A percentile compares a stretch with the other conserved stretches of the same genome.
Conservation (phyloP, 1,284 basidiomycete genomes). For the Ganoderma meredithae region DNA sequence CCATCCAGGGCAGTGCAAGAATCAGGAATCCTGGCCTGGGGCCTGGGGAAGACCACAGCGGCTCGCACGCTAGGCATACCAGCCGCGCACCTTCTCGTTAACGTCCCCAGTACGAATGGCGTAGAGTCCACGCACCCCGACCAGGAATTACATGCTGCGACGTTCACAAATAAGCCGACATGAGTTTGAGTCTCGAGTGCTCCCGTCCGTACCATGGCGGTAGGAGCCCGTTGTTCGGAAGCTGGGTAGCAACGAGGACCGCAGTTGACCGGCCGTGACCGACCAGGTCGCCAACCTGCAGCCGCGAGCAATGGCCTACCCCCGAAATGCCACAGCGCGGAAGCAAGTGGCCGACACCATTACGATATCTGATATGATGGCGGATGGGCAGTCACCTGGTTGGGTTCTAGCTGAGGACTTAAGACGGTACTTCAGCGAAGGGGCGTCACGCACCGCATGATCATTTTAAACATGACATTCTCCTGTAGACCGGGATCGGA, state of each 20-base stretch:
- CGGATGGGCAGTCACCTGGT: not conserved
- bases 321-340: not conserved
- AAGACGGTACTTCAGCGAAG: not conserved
- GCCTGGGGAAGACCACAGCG: too few relatives aligned
- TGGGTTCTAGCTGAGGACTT: not conserved
- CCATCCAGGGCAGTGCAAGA: not conserved
- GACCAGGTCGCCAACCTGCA: not conserved
- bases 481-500: too few relatives aligned
- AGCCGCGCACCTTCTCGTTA: not conserved
- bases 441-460: not conserved
- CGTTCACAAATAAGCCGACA: not conserved
- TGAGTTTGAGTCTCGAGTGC: not conserved
- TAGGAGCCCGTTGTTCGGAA: not conserved
- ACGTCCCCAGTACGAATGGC: not conserved
- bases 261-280: constrained; percentile 2
- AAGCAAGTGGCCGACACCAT: not conserved
- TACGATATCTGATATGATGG: not conserved
- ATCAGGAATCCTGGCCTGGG: not conserved
- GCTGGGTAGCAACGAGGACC: constrained; percentile 2
- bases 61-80: too few relatives aligned
- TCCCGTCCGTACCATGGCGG: not conserved
- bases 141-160: not conserved
- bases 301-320: not conserved
- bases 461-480: not conserved
- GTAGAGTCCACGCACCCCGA: not conserved